These are phyloP conservation scores for Ustilago crameri DNA, from an alignment of 1,284 basidiomycete genomes.

Conservation along the genomic window DNA sequence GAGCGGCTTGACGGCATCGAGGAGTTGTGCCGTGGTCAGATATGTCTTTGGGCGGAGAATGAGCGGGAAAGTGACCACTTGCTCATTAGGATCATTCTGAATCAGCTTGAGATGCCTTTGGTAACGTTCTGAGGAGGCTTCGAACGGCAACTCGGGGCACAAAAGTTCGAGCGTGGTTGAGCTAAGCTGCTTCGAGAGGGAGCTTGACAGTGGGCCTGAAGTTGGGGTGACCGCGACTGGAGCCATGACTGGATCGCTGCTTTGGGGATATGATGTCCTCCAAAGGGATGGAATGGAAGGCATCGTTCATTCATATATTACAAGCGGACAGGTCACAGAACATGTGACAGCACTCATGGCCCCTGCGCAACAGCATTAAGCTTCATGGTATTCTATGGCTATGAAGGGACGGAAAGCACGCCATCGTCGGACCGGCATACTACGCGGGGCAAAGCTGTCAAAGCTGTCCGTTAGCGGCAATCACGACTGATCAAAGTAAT, in stretches of 20 bases:
- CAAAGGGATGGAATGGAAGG: not conserved
- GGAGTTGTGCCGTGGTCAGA: conserved; percentile 7
- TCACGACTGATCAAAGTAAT: not conserved
- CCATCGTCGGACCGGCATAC: conserved; percentile 15
- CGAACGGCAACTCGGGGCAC: conserved; percentile 18
- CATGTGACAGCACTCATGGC: no score
- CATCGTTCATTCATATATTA: no score
- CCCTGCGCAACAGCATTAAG: no score
- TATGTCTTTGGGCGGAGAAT: conserved; percentile 9
- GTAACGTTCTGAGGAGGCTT: conserved; percentile 15
- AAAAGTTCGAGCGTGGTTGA: not conserved
- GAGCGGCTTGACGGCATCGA: conserved; percentile 17
- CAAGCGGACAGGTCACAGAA: no score
- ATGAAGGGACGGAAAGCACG: conserved; percentile 30
- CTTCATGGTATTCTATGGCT: no score
- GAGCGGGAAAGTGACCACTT: conserved; percentile 30
- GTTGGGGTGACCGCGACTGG: conserved; percentile 23
- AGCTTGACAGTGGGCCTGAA: not conserved
- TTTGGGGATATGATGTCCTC: not conserved
- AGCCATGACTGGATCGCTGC: conserved; percentile 13
- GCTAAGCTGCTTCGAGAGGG: conserved; percentile 9
- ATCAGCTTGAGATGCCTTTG: conserved; percentile 34
- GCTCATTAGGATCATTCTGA: conserved; percentile 16
- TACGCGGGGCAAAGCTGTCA: conserved; percentile 21
- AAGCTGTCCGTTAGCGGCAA: conserved; percentile 3